Percentiles rank a stretch among this genome's conserved stretches.
These are phyloP conservation scores for Phyllosticta ampelicida DNA, from an alignment of 2,329 filamentous ascomycete species.

Conservation along the genomic window DNA sequence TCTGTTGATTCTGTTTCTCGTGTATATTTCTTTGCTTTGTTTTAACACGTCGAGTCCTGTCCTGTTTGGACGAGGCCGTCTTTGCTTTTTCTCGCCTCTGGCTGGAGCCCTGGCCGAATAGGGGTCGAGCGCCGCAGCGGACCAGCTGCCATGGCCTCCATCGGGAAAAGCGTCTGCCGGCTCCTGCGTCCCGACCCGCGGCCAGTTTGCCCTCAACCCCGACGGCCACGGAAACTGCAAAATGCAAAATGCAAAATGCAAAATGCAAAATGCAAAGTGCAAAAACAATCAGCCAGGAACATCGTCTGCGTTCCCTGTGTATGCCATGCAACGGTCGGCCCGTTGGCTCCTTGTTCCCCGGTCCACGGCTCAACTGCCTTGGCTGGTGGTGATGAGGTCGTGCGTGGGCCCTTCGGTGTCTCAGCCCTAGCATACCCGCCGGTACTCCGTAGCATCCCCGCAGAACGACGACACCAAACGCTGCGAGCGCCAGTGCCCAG, in stretches of 20 bases:
- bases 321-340: not conserved
- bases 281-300: too few relatives aligned
- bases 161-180: too few relatives aligned
- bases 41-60: not conserved
- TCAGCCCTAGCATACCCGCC: not conserved
- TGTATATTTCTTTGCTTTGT: not conserved
- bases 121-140: not conserved
- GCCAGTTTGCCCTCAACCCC: too few relatives aligned
- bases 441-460: not conserved
- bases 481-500: not conserved
- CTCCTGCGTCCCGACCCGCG: too few relatives aligned
- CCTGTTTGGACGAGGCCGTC: not conserved
- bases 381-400: too few relatives aligned
- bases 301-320: too few relatives aligned
- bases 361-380: too few relatives aligned
- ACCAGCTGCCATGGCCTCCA: not conserved
- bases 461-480: not conserved
- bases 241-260: too few relatives aligned
- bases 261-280: too few relatives aligned
- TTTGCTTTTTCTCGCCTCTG: not conserved
- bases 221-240: too few relatives aligned
- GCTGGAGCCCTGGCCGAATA: too few relatives aligned
- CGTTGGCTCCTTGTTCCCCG: not conserved
- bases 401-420: not conserved
- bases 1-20: not conserved